Evolutionary conservation across 805 yeast genomes (phyloP).

Genomic region (Priceomyces castillae): DNA sequence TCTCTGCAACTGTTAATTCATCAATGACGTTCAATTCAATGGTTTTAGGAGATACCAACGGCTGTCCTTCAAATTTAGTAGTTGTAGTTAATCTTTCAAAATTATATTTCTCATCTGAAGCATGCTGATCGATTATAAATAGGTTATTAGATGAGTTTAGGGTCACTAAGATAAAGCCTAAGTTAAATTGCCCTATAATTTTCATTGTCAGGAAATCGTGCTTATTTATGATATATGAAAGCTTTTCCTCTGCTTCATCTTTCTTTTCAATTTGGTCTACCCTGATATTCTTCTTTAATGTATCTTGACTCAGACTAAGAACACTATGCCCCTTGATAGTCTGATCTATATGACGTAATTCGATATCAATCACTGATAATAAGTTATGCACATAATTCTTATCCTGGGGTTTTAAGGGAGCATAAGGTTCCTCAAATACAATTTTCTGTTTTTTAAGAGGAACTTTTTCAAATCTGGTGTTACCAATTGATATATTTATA

Average conservation of each 20-base stretch:
- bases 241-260: slow-evolving; percentile 53
- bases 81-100: slow-evolving; percentile 64
- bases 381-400: slow-evolving; percentile 2
- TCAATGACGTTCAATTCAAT: slow-evolving; percentile 76
- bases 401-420: neutral
- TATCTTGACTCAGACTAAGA: neutral
- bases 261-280: slow-evolving; percentile 45
- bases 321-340: neutral
- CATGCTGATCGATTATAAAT: slow-evolving; percentile 95
- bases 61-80: slow-evolving; percentile 58
- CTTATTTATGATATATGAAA: slow-evolving; percentile 64
- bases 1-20: slow-evolving; percentile 66
- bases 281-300: neutral
- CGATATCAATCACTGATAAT: neutral
- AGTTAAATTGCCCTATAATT: slow-evolving; percentile 88
- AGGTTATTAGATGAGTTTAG: slow-evolving; percentile 49
- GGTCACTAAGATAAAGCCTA: slow-evolving; percentile 86
- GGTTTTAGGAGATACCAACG: slow-evolving; percentile 56
- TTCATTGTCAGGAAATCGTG: slow-evolving; percentile 72
- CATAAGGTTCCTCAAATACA: neutral
- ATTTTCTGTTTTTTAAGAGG: neutral
- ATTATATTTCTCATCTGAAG: slow-evolving; percentile 92
- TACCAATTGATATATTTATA: neutral
- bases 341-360: neutral
- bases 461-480: neutral